These are phyloP conservation scores for Ophiostoma montium DNA, from an alignment of 2,329 filamentous ascomycete genomes.

Conservation along the genomic window DNA sequence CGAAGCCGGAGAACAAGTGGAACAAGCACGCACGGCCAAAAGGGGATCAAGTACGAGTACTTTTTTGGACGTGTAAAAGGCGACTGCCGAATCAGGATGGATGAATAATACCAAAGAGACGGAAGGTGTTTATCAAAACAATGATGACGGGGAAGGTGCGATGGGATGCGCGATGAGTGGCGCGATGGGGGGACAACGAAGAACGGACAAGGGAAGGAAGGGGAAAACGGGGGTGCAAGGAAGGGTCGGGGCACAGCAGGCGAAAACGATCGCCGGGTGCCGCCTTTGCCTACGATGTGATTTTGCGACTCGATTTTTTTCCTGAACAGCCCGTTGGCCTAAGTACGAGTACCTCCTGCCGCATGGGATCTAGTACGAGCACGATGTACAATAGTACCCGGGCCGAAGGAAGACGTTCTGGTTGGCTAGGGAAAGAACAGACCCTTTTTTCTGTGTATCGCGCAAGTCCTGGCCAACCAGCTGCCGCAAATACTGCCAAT, in stretches of 20 bases:
- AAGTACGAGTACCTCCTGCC: constrained; percentile 1
- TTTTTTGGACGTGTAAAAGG: background rate
- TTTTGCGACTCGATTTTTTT: constrained; percentile 5
- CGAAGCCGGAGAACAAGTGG: background rate
- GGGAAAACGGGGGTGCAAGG: constrained; percentile 4
- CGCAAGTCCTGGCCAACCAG: background rate
- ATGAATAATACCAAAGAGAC: too few species aligned
- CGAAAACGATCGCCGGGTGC: background rate
- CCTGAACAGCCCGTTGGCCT: too few species aligned
- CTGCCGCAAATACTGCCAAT: background rate
- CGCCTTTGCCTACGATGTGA: constrained; percentile 2
- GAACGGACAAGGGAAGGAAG: background rate
- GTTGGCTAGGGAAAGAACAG: background rate
- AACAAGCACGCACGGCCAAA: background rate
- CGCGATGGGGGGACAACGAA: too few species aligned
- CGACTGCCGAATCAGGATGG: too few species aligned
- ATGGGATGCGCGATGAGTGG: background rate
- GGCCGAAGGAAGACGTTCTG: background rate
- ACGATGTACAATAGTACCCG: background rate
- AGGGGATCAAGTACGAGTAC: background rate
- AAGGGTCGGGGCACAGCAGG: background rate
- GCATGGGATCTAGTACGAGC: background rate
- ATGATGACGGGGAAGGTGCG: background rate
- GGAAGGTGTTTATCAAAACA: background rate
- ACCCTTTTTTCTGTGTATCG: constrained; percentile 3